A percentile compares a stretch with the other conserved stretches of the same genome.
Evolutionary conservation across 106 monocot species (phyloP).

Genomic region (Acorus calamus): DNA sequence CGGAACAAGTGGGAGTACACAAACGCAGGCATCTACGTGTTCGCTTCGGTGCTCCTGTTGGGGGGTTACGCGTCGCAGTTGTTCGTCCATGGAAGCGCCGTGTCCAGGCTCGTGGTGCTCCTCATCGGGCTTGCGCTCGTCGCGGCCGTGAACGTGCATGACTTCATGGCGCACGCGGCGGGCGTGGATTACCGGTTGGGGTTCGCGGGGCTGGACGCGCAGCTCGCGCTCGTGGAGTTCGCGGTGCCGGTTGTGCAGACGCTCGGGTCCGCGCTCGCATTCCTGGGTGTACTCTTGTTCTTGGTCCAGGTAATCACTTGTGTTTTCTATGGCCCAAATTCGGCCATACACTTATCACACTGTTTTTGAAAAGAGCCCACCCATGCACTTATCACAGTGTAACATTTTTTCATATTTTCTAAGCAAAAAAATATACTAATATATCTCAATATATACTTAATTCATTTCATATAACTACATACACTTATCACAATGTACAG

Average conservation of each 20-base stretch:
- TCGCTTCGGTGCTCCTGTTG: constrained; percentile 24
- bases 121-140: constrained; percentile 37
- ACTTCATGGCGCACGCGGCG: constrained; percentile 59
- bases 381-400: no score
- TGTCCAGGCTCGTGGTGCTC: constrained; percentile 46
- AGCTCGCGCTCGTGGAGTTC: constrained; percentile 71
- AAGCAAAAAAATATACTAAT: no score
- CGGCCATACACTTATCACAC: no score
- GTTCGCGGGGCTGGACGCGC: constrained; percentile 36
- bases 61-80: constrained; percentile 45
- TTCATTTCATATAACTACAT: no score
- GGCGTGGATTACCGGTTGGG: constrained; percentile 56
- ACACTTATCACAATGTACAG: no score
- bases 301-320: constrained; percentile 38
- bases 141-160: constrained; percentile 44
- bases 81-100: background rate
- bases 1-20: constrained; percentile 71
- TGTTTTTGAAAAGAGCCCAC: no score
- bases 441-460: no score
- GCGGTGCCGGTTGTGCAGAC: constrained; percentile 39
- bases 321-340: no score
- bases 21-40: constrained; percentile 44
- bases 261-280: constrained; percentile 28
- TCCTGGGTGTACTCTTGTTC: constrained; percentile 46
- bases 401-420: no score